Base-by-base conservation (phyloP, 179 eudicot genomes). In the Spinacia oleracea region DNA sequence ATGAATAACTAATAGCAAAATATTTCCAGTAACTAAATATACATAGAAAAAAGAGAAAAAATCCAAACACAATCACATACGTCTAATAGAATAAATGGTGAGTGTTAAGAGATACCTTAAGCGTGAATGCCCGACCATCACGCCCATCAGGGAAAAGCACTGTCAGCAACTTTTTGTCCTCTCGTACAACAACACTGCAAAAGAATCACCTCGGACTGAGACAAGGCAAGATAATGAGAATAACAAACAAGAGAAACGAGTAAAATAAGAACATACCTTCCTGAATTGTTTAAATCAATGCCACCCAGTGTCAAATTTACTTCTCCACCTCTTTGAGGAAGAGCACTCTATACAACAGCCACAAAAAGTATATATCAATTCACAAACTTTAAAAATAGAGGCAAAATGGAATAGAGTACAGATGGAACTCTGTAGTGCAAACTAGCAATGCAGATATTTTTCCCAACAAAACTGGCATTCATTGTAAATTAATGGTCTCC, bases 71-170 rank as follows among this genome's bases (percentile, higher is more conserved):
- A 42, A 35, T 29, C 38, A 64, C 32, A 76, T 42, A 60, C 72
- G 43, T 73, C 72, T 48, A 23, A 1, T 27, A 64, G 21, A 71
- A 31, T 20, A 23, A 7, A 73, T 23, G 43, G 56, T 25, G 55
- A 51, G 27, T 23, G 46, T 45, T 25, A 76, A 79, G 27, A 59
- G 71, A 67, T 80, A 96, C 99, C 99, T 96, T 96, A 64, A 96
- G 96, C 6, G 98, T 96, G 84, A 96, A 96, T 78, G 99, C 99
- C 55, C 99, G 90, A 11, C 98, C 99, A 83, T 94, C 98, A 66
- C 98, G 94, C 70, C 99, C 99, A 88, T 96, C 98, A 65, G 99
- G 97, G 87, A 96, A 96, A 78, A 94, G 87, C 58, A 96, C 97
- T 25, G 99, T 96, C 23, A 96, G 80, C 65, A 96, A 88, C 81